These are phyloP conservation scores for Botrytis galanthina DNA, from an alignment of 2,329 filamentous ascomycete genomes.

Conservation along the genomic window DNA sequence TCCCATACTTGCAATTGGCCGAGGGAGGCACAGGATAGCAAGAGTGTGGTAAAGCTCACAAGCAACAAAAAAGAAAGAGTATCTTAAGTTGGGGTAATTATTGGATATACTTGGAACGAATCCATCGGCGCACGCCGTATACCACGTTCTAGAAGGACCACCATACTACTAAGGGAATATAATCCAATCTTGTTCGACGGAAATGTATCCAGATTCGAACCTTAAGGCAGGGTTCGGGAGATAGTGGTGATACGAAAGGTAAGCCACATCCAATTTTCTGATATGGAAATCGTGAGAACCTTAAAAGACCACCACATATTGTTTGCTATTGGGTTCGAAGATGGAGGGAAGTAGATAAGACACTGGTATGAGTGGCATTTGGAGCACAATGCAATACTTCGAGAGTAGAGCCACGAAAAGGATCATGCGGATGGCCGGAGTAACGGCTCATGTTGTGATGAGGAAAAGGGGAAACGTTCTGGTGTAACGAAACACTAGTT, in stretches of 20 bases:
- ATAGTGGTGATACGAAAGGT: slow-evolving; percentile 7
- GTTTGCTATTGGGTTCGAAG: background rate
- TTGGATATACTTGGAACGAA: background rate
- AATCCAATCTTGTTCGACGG: background rate
- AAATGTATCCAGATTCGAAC: background rate
- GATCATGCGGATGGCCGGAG: slow-evolving; percentile 17
- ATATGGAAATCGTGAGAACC: slow-evolving; percentile 5
- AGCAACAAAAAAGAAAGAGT: background rate
- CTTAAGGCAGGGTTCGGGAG: background rate
- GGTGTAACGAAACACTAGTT: slow-evolving; percentile 3
- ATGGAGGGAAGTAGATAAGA: background rate
- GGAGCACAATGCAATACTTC: background rate
- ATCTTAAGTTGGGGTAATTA: slow-evolving; percentile 4
- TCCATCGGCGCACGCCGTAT: slow-evolving; percentile 14
- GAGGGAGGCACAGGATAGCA: slow-evolving; percentile 3
- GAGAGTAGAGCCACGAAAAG: slow-evolving; percentile 14
- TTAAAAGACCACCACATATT: background rate
- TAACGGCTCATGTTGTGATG: slow-evolving; percentile 16
- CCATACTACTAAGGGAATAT: background rate
- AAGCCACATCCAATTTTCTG: slow-evolving; percentile 4
- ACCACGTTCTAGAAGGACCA: background rate
- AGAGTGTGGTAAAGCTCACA: background rate
- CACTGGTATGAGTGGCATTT: background rate
- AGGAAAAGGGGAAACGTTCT: background rate
- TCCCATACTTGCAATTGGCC: slow-evolving; percentile 10